Base-by-base conservation (phyloP, 345 rosid species). In the Pugionium dolabratum region DNA sequence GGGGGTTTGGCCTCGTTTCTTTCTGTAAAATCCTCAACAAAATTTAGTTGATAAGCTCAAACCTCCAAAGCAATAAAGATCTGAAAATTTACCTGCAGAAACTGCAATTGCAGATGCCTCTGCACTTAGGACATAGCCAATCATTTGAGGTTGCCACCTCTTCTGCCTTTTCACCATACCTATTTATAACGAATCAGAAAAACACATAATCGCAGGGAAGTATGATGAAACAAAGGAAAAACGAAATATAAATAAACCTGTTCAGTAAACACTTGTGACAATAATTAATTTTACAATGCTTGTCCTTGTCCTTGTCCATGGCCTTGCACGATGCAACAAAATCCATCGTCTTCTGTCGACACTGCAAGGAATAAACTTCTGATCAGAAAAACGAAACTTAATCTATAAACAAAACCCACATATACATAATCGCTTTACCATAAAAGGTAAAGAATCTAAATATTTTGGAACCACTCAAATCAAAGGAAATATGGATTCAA, bases 301-400 rank as follows among this genome's bases (percentile, higher is more conserved):
- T 75, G 25, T 57, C 51, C 27, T 75, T 75, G 25, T 57, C 51
- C 27, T 52, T 56, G 9, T 41, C 52, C 31, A n/a, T 62, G 2
- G 6, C 65, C 9, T 70, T 75, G 51, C 81, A 78, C 0, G 70
- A 39, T 9, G 74, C 79, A 33, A 47, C 64, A 41, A 67, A 58
- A 37, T 71, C 81, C 71, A 75, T 52, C 3, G 74, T 78, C 62
- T 78, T 78, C 32, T 78, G 79, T 45, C 76, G 62, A 71, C 76
- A 78, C 76, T 78, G 59, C 71, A 33, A 75, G 9, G 28, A 40
- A 18, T 2, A 36, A 33, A n/a, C 9, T 18, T 18, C 18, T 18
- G 18, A 18, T 18, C 18, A 18, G 18, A 34, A 34, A 34, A 34
- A 34, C 36, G 5, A 34, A 34, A 34, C 36, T 2, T 2, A 34